Evolutionary conservation across 768 basidiomycete genomes (phyloP), one percentile per base, ranked within the genome.

Genomic region (Boletus eberwhitei): DNA sequence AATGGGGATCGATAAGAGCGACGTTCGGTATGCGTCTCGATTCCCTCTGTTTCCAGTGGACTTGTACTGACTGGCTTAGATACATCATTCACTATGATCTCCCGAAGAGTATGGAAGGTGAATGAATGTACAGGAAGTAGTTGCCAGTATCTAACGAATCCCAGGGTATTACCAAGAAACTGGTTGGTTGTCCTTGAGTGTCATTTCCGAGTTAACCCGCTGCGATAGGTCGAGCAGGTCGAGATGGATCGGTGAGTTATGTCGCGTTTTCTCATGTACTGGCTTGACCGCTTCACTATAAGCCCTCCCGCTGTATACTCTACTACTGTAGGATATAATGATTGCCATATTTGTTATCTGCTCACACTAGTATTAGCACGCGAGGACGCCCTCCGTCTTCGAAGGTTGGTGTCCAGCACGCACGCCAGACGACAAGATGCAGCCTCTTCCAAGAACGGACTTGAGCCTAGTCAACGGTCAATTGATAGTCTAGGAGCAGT

Each of bases 141-240:
- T 47, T 19, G 7, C 14, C 11, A 0, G 21, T 44, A 17, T 55
- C 45, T 55, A 38, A 68, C 19, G 12, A 29, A 9, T 38, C 17
- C 12, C 44, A 90, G 90, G 89, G 0, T 93, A 86, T 67, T 93
- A 93, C 67, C 91, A 93, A 67, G 91, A 93, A 70, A 92, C 90
- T 58, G 89, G 88, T 85, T 60, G 22, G 75, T 55, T 11, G 29
- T 41, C 22, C 31, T 43, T 19, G 37, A 24, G 39, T 11, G 17
- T 52, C 13, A 8, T 32, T 36, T 43, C 36, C 21, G 19, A 49
- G 14, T 19, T 59, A 22, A 65, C 16, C n/a, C 37, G 46, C 4
- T 57, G 49, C 47, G 44, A 31, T 52, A 88, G 89, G 90, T 41
- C 79, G 90, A 47, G 90, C 87, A 52, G 91, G 90, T 26, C 79